Base-by-base conservation (phyloP, 345 rosid species). In the Dipteronia sinensis region DNA sequence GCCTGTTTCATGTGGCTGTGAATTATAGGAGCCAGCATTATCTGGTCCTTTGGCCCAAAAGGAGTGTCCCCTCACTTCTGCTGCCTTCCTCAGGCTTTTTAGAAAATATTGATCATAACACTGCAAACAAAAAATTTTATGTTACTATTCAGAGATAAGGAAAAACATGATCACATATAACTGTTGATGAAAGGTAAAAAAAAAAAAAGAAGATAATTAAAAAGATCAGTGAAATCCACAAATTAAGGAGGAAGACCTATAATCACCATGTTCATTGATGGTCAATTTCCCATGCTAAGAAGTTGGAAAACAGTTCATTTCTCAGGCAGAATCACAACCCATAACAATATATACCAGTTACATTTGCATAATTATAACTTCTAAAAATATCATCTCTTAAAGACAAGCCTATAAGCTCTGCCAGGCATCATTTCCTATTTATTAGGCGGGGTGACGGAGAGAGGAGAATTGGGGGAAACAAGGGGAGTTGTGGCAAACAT, bases 21-120 rank as follows among this genome's bases (percentile, higher is more conserved):
- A 88, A 82, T 92, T 96, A 82, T 94, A 94, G 20, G 91, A 87
- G 69, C 99, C 99, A 1, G 91, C 88, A 79, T 92, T 94, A 55
- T 92, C 98, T 73, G 99, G 99, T 55, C 93, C 98, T 80, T 90
- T 82, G 69, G 90, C 98, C 99, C 98, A 94, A 78, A 91, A 87
- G 23, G 83, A 74, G 56, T 86, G 94, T 70, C 98, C 94, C 84
- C 93, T 90, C 65, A 84, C 87, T 85, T 94, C 98, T 77, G 98
- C 97, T 68, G 93, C 89, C 82, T 90, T 96, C 83, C 88, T 86
- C 83, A 96, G 82, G 86, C 87, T 86, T 88, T 91, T 92, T 76
- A 89, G 58, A 78, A 92, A 81, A 85, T 92, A 94, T 79, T 86
- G 89, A 82, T 96, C 99, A 82, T 91, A 96, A 88, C 98, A 94